Conservation (phyloP, 2,329 filamentous ascomycete genomes). For the Lithohypha guttulata region DNA sequence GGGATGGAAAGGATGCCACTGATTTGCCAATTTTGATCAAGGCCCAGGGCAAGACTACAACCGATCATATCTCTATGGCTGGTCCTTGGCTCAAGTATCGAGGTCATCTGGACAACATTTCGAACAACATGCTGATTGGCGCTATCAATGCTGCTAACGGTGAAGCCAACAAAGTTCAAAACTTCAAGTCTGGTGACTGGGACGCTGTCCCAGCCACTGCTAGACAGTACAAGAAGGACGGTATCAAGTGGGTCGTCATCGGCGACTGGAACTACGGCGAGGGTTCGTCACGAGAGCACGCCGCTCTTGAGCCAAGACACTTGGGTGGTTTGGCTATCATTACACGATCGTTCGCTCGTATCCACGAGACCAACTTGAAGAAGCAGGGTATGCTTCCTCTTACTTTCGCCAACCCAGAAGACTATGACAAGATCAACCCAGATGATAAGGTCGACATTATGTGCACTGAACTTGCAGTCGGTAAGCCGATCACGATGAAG, state of each 20-base stretch:
- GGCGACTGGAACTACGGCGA: conserved; percentile 99
- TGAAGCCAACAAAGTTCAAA: conserved; percentile 95
- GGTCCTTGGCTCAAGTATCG: conserved; percentile 98
- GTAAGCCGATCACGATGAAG: conserved; percentile 81
- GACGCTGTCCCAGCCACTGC: conserved; percentile 86
- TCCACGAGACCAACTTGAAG: conserved; percentile 99
- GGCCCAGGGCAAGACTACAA: conserved; percentile 90
- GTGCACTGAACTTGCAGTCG: conserved; percentile 80
- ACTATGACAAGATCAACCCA: conserved; percentile 94
- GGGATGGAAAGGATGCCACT: conserved; percentile 82
- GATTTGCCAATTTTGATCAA: conserved; percentile 93
- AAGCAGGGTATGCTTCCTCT: conserved; percentile 99
- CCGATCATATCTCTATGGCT: conserved; percentile 95
- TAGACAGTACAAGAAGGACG: conserved; percentile 96
- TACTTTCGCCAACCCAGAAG: conserved; percentile 84
- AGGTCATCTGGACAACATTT: conserved; percentile 98
- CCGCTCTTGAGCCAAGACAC: conserved; percentile 93
- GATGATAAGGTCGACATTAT: conserved; percentile 86
- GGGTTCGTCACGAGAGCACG: conserved; percentile 94
- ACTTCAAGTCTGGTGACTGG: conserved; percentile 71
- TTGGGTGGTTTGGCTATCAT: conserved; percentile 96
- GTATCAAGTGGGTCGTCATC: conserved; percentile 91
- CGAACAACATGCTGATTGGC: conserved; percentile 99
- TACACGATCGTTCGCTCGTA: conserved; percentile 90
- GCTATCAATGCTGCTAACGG: conserved; percentile 92